phyloP scores from a whole-genome alignment of 305 asterid species.

The Solanum hybrid region DNA sequence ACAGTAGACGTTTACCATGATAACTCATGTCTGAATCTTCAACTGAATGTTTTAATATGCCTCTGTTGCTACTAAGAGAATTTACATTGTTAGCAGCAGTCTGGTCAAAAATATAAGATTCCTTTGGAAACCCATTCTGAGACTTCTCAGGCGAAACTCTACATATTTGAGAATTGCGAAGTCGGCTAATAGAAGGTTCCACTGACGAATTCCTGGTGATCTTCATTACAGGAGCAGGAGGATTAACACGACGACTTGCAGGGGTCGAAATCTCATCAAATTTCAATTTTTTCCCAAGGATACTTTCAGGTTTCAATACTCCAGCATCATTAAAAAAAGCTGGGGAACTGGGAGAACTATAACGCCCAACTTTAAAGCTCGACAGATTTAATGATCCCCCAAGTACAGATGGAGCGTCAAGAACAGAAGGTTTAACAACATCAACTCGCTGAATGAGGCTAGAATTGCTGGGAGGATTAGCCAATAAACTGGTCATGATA shows the following conservation, averaged over 20 bases:
- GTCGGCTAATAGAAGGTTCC: slow-evolving; percentile 9
- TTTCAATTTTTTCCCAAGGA: slow-evolving; percentile 17
- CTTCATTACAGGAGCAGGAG: slow-evolving; percentile 19
- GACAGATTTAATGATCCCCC: slow-evolving; percentile 13
- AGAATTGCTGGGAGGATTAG: slow-evolving; percentile 17
- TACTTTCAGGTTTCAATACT: slow-evolving; percentile 11
- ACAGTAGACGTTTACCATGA: slow-evolving; percentile 6
- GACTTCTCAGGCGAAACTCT: slow-evolving; percentile 9
- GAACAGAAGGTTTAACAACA: slow-evolving; percentile 12
- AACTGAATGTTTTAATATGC: slow-evolving; percentile 11
- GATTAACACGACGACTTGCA: slow-evolving; percentile 3
- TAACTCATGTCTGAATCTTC: slow-evolving; percentile 7
- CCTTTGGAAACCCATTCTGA: slow-evolving; percentile 15
- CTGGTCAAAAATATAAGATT: slow-evolving; percentile 3
- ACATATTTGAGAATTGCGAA: slow-evolving; percentile 11
- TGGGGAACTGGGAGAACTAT: slow-evolving; percentile 12
- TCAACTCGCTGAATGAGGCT: slow-evolving; percentile 5
- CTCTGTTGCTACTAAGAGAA: slow-evolving; percentile 14
- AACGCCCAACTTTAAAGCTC: slow-evolving; percentile 6
- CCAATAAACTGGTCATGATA: slow-evolving; percentile 42
- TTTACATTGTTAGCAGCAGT: slow-evolving; percentile 11
- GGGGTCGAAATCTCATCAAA: slow-evolving; percentile 12
- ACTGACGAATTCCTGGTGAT: slow-evolving; percentile 17
- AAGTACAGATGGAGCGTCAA: slow-evolving; percentile 8
- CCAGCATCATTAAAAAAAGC: slow-evolving; percentile 16